Evolutionary conservation across 805 yeast genomes (phyloP).

Genomic region (Yarrowia sp.): DNA sequence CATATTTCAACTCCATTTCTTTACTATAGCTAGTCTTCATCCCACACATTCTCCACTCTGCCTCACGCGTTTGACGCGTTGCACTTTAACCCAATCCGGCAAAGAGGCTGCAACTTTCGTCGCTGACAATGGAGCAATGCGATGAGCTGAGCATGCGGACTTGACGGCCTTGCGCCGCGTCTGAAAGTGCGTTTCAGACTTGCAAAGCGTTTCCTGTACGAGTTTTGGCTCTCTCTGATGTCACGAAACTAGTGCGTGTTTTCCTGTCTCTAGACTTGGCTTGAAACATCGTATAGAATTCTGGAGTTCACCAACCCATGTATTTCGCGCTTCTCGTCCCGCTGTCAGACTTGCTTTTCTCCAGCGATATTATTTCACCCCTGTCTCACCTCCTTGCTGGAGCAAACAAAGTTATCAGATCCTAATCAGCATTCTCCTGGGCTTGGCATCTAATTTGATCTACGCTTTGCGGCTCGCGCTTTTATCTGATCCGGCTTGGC

Average conservation of each 20-base stretch:
- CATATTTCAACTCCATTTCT: background rate
- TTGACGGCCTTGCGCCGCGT: no score
- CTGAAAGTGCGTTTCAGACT: no score
- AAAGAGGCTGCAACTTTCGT: background rate
- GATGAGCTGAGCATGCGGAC: background rate
- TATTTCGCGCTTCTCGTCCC: no score
- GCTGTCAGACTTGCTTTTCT: background rate
- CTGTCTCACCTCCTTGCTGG: slow-evolving; percentile 15
- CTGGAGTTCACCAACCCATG: no score
- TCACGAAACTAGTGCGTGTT: no score
- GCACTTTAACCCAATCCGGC: slow-evolving; percentile 5
- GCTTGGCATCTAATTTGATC: background rate
- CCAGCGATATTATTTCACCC: background rate
- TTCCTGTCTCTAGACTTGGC: no score
- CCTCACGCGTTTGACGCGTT: background rate
- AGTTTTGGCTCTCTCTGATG: no score
- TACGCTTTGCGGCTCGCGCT: no score
- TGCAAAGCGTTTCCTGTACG: no score
- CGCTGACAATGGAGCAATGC: slow-evolving; percentile 18
- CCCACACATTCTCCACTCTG: background rate
- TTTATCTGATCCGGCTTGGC: background rate
- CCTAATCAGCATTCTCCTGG: background rate
- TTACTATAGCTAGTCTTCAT: no score
- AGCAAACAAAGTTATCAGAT: slow-evolving; percentile 2
- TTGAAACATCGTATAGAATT: no score